A percentile compares a stretch with the other conserved stretches of the same genome.
Evolutionary conservation across 257 asterid genomes (phyloP).

Genomic region (Solanum corneliomulleri): DNA sequence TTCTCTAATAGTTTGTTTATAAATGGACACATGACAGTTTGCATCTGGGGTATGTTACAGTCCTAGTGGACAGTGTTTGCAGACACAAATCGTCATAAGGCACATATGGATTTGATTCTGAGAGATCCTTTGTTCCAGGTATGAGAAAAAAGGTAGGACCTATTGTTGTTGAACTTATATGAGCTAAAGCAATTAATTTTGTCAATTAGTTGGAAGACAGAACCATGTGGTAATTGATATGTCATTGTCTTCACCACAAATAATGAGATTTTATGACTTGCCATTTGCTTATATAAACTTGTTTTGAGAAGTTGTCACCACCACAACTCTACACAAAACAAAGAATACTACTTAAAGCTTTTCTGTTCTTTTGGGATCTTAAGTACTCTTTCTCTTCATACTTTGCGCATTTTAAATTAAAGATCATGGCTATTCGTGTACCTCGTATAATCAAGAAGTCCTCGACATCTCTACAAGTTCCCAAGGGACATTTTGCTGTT

Average conservation of each 20-base stretch:
- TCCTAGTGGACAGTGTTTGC: background rate
- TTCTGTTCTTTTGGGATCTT: background rate
- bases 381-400: background rate
- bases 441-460: background rate
- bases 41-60: background rate
- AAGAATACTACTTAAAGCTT: background rate
- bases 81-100: background rate
- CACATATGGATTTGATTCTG: background rate
- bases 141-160: background rate
- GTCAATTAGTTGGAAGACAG: background rate
- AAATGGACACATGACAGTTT: background rate
- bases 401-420: background rate
- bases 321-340: background rate
- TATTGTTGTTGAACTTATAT: background rate
- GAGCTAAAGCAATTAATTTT: background rate
- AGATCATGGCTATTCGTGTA: background rate
- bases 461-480: constrained; percentile 8
- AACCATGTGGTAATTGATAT: background rate
- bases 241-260: background rate
- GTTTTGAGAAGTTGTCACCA: background rate
- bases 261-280: background rate
- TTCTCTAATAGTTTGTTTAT: background rate
- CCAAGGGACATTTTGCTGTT: constrained; percentile 45
- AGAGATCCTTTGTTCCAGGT: background rate
- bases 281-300: background rate